Evolutionary conservation across 345 rosid species (phyloP).

Genomic region (Toxicodendron radicans): DNA sequence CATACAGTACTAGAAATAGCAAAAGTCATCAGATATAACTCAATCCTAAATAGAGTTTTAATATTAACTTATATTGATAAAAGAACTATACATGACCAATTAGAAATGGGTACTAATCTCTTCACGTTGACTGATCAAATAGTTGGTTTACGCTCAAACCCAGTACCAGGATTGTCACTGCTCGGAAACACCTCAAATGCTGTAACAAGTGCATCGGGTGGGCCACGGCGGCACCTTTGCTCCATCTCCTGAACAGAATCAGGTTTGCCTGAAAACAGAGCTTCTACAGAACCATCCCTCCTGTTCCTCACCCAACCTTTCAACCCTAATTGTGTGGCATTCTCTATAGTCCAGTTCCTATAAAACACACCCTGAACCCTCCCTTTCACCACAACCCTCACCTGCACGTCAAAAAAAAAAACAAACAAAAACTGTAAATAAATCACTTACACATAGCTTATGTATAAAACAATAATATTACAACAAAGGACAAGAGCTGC

Average conservation of each 20-base stretch:
- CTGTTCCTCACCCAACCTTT: slow-evolving; percentile 92
- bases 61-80: background rate
- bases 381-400: slow-evolving; percentile 71
- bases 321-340: slow-evolving; percentile 68
- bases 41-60: background rate
- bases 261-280: slow-evolving; percentile 67
- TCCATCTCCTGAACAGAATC: slow-evolving; percentile 76
- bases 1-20: slow-evolving; percentile 11
- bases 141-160: slow-evolving; percentile 62
- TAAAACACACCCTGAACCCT: slow-evolving; percentile 92
- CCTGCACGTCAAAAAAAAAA: slow-evolving; percentile 44
- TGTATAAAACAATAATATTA: background rate
- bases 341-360: slow-evolving; percentile 83
- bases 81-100: slow-evolving; percentile 12
- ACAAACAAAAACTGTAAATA: background rate
- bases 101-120: slow-evolving; percentile 10
- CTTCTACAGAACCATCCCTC: slow-evolving; percentile 89
- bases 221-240: slow-evolving; percentile 87
- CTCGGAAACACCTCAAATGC: slow-evolving; percentile 74
- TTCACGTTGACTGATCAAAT: slow-evolving; percentile 36
- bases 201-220: slow-evolving; percentile 69
- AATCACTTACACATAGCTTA: background rate
- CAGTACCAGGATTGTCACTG: slow-evolving; percentile 62
- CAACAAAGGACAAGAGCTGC: background rate
- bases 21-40: background rate